phyloP scores from a whole-genome alignment of 2,329 filamentous ascomycete species.

The Pseudogymnoascus sp. region DNA sequence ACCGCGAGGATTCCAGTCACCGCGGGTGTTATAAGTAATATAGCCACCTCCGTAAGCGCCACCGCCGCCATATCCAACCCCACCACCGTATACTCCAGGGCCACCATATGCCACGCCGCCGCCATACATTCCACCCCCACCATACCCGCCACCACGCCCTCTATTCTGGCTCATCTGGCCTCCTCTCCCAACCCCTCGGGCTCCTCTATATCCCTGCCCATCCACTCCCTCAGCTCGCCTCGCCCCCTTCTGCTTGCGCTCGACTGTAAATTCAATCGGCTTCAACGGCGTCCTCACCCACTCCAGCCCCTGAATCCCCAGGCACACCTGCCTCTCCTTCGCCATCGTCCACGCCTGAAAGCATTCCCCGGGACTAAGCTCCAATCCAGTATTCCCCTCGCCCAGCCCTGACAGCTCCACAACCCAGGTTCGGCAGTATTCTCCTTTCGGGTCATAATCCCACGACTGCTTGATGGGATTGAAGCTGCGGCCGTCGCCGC shows the following conservation, averaged over 20 bases:
- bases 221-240: background rate
- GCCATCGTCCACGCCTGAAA: conserved; percentile 66
- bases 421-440: conserved; percentile 68
- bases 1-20: background rate
- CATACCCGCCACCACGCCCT: conserved; percentile 2
- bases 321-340: conserved; percentile 47
- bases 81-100: background rate
- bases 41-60: background rate
- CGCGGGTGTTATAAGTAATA: background rate
- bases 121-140: background rate
- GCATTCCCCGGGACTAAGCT: conserved; percentile 36
- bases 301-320: conserved; percentile 50
- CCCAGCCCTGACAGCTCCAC: conserved; percentile 54
- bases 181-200: background rate
- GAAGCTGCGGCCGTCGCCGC: conserved; percentile 65
- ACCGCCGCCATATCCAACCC: background rate
- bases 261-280: conserved; percentile 56
- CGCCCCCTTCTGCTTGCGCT: conserved; percentile 13
- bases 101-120: background rate
- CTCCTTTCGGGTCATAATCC: conserved; percentile 65
- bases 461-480: conserved; percentile 76
- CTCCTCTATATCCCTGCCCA: conserved; percentile 1
- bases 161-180: background rate
- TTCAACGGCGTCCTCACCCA: conserved; percentile 63
- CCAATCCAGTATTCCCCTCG: conserved; percentile 16